These are phyloP conservation scores for Diacronema lutheri DNA, from an alignment of 78 protist genomes.

Conservation along the genomic window DNA sequence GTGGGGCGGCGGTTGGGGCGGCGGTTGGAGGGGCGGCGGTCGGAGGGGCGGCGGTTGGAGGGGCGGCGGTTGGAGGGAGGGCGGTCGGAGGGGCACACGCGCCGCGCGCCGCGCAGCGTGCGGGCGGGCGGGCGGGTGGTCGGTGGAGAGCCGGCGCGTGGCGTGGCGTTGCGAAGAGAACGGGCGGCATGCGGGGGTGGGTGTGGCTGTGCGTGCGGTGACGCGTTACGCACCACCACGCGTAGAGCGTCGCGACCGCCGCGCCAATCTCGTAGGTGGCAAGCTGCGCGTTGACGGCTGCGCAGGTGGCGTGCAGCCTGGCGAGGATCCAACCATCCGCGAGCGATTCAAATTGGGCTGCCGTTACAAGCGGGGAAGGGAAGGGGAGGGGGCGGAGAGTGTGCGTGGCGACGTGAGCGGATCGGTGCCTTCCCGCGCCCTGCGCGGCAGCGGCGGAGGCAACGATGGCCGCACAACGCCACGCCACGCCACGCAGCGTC, in stretches of 20 bases:
- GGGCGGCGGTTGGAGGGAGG: no score
- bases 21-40: no score
- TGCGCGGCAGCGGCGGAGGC: slow-evolving; percentile 8
- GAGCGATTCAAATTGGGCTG: no score
- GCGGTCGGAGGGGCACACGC: no score
- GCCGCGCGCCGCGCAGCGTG: no score
- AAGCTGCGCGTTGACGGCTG: not conserved
- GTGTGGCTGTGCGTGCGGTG: no score
- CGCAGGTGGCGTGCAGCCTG: not conserved
- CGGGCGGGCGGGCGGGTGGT: no score
- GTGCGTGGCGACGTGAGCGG: slow-evolving; percentile 11
- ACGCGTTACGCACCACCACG: slow-evolving; percentile 24
- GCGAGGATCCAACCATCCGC: not conserved
- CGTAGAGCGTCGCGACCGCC: not conserved
- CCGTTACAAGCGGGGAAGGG: not conserved
- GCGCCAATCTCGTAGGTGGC: not conserved
- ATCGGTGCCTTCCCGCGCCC: not conserved
- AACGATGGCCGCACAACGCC: not conserved
- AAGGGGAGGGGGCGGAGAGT: not conserved
- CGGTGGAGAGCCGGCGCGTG: slow-evolving; percentile 14
- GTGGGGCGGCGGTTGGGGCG: no score
- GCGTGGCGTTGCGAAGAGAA: no score
- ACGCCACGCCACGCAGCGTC: no score
- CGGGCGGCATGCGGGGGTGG: no score
- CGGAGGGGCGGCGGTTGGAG: no score